Evolutionary conservation across 306 rosid species (phyloP).

Genomic region (Cicer chorassanicum): DNA sequence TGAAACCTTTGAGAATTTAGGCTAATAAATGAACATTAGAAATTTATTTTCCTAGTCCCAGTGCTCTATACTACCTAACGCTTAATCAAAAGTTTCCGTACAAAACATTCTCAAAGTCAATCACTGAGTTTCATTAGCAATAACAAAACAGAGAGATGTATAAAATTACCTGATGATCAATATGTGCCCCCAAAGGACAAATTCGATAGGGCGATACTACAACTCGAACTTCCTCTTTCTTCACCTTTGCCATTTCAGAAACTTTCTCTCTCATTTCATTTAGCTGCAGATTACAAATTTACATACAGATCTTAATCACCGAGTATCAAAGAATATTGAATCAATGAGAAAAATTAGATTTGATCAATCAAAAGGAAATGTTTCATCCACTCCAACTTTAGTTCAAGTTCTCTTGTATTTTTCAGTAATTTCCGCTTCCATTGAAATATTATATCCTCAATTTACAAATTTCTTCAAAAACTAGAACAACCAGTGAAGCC

Average conservation of each 20-base stretch:
- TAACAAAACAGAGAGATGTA: slow-evolving; percentile 27
- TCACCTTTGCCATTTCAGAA: slow-evolving; percentile 65
- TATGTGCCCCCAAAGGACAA: slow-evolving; percentile 97
- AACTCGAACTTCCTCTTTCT: slow-evolving; percentile 62
- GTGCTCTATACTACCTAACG: not conserved
- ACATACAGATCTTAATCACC: slow-evolving; percentile 14
- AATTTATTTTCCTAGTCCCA: slow-evolving; percentile 10
- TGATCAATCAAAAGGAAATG: slow-evolving; percentile 18
- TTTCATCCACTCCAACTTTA: slow-evolving; percentile 8
- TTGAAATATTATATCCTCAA: not conserved
- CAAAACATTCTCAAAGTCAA: slow-evolving; percentile 14
- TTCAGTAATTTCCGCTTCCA: slow-evolving; percentile 31
- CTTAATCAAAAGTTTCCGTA: not conserved
- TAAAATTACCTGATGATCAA: slow-evolving; percentile 87
- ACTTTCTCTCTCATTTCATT: slow-evolving; percentile 59
- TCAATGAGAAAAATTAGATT: slow-evolving; percentile 15
- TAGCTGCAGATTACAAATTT: slow-evolving; percentile 56
- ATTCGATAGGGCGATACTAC: slow-evolving; percentile 93
- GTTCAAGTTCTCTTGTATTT: slow-evolving; percentile 5
- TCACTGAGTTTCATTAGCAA: slow-evolving; percentile 28
- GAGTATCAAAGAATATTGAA: slow-evolving; percentile 11
- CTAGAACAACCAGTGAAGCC: not conserved
- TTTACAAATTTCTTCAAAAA: slow-evolving; percentile 24
- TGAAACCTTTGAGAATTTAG: slow-evolving; percentile 1
- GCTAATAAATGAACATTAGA: slow-evolving; percentile 1